phyloP scores from a whole-genome alignment of 1,284 basidiomycete genomes.

The Heterobasidion annosum region DNA sequence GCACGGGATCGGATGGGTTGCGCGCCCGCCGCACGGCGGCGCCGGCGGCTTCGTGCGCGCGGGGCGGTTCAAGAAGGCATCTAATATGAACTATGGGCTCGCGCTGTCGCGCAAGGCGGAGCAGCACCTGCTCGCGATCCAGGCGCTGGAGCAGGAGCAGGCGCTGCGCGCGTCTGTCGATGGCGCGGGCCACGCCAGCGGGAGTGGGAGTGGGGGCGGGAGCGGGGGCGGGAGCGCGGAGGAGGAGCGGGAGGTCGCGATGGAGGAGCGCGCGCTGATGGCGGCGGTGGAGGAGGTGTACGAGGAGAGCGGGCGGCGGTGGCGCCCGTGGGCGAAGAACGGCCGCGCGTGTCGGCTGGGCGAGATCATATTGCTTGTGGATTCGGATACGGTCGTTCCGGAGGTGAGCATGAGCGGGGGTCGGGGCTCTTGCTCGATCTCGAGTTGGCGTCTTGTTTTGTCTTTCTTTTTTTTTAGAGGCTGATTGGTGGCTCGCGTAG shows the following conservation, averaged over 20 bases:
- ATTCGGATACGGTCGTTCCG: constrained; percentile 50
- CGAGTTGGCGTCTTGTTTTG: not conserved
- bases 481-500: constrained; percentile 11
- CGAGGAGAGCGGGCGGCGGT: constrained; percentile 25
- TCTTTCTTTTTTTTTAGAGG: not conserved
- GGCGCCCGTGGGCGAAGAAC: constrained; percentile 33
- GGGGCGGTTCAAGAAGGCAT: constrained; percentile 88
- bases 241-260: constrained; percentile 13
- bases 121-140: constrained; percentile 40
- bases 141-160: constrained; percentile 18
- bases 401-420: constrained; percentile 18
- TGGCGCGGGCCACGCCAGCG: constrained; percentile 7
- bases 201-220: constrained; percentile 7
- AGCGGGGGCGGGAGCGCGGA: constrained; percentile 22
- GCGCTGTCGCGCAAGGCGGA: constrained; percentile 68
- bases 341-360: constrained; percentile 29
- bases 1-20: constrained; percentile 78
- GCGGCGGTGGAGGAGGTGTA: constrained; percentile 34
- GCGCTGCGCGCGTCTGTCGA: constrained; percentile 3
- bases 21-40: constrained; percentile 57
- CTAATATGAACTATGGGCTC: constrained; percentile 84
- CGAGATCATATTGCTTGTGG: constrained; percentile 37
- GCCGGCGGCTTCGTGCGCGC: constrained; percentile 51
- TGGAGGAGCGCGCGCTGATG: constrained; percentile 30
- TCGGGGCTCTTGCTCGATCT: not conserved